phyloP scores from a whole-genome alignment of 2,329 filamentous ascomycete species.

The Ceratocystiopsis minuta region DNA sequence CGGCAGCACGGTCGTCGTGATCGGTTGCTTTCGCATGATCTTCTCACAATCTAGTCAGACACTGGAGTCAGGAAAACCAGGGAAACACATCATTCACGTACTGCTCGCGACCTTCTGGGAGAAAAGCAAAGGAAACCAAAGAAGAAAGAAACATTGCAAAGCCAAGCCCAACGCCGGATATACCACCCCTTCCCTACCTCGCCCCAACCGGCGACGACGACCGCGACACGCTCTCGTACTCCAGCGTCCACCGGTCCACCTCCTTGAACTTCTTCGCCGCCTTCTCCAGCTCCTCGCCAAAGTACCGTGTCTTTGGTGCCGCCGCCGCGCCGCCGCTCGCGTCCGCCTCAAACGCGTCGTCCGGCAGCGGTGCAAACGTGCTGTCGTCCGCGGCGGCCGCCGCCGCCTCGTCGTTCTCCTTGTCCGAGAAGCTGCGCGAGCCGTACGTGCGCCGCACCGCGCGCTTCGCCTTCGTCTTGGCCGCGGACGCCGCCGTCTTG shows the following conservation, averaged over 20 bases:
- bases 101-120: too few species aligned
- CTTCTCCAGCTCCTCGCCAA: slow-evolving; percentile 33
- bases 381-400: slow-evolving; percentile 16
- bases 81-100: too few species aligned
- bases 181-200: slow-evolving; percentile 17
- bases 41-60: too few species aligned
- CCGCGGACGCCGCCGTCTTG: not conserved
- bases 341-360: slow-evolving; percentile 25
- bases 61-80: too few species aligned
- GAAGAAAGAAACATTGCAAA: too few species aligned
- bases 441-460: slow-evolving; percentile 29
- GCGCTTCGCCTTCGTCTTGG: slow-evolving; percentile 4
- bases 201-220: slow-evolving; percentile 34
- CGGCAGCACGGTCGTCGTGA: not conserved
- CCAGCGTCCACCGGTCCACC: slow-evolving; percentile 50
- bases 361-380: slow-evolving; percentile 24
- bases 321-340: slow-evolving; percentile 21
- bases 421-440: slow-evolving; percentile 31
- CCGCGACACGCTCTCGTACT: slow-evolving; percentile 45
- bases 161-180: too few species aligned
- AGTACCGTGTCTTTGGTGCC: slow-evolving; percentile 15
- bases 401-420: slow-evolving; percentile 32
- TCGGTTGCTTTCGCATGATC: too few species aligned
- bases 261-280: slow-evolving; percentile 47
- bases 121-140: too few species aligned